Base-by-base conservation (phyloP, 352 stramenopile species). In the Phytopythium mirpurense region DNA sequence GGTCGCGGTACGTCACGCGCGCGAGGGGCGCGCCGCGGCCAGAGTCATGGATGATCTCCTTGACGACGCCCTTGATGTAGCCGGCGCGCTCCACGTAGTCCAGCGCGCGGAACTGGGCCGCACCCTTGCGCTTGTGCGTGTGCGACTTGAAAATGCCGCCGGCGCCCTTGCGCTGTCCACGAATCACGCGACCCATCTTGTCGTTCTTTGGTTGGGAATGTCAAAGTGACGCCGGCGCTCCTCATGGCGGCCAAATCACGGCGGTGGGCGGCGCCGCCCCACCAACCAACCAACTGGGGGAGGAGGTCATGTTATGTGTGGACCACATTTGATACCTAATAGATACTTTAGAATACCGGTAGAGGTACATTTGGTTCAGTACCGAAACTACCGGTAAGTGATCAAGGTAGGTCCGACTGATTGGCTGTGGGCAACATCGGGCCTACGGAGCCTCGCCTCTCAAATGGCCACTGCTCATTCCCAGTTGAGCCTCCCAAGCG, bases 21-120 rank as follows among this genome's bases (percentile, higher is more conserved):
- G 95, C 96, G 21, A 99, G 72, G 19, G 96, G 96, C 26, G 96
- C 97, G 65, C 96, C 97, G 87, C 97, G 88, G 70, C 96, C 96
- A 23, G 96, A 93, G 79, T 99, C 96, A 69, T 99, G 96, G 64
- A 99, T 81, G 79, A 99, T 99, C 68, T 99, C 96, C 81, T 98
- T 98, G 55, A 99, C 78, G 35, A 99, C 93, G 56, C 97, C 97
- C 78, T 98, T 98, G 82, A 99, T 92, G 91, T 99, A 99, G 51
- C 97, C 96, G 51, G 96, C 70, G 69, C 86, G 83, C 73, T 97
- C 83, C 15, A 97, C 88, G 72, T 97, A 99, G 87, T 93, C 83
- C 18, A 90, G 69, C 11, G 73, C 67, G 41, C 83, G 83, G 75
- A 91, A 91, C 54, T 67, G 68, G 24, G 81, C 80, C 5, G 72